Conservation (phyloP, 345 rosid species). For the Salix exigua region DNA sequence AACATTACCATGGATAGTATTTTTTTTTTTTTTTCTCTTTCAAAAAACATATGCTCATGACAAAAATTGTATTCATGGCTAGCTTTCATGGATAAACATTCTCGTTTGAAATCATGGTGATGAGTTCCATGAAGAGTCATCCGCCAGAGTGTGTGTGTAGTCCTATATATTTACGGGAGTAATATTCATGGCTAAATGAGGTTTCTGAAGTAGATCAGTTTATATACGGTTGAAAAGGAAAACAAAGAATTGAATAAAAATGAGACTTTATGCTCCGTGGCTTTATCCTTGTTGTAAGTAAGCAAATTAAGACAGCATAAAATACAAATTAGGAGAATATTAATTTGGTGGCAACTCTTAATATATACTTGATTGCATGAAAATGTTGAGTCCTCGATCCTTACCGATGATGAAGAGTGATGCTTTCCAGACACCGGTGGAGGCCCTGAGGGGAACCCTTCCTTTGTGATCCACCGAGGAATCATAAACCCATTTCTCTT, state of each 20-base stretch:
- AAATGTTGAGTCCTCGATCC: not conserved
- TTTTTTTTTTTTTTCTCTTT: not conserved
- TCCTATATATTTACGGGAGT: not conserved
- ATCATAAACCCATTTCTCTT: constrained; percentile 55
- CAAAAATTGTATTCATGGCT: not conserved
- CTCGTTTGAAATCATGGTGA: not conserved
- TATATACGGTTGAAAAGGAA: not conserved
- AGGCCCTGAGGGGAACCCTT: constrained; percentile 48
- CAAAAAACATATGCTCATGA: not conserved
- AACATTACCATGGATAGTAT: not conserved
- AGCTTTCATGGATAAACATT: not conserved
- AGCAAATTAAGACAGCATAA: not conserved
- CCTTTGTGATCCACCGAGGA: constrained; percentile 57
- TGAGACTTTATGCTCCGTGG: not conserved
- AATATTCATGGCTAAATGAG: not conserved
- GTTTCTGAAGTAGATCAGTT: not conserved
- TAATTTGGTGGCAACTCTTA: not conserved
- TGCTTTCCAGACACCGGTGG: constrained; percentile 69
- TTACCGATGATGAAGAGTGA: constrained; percentile 60
- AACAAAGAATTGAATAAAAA: not conserved
- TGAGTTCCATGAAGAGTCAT: not conserved
- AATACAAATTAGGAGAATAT: not conserved
- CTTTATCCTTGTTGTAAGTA: not conserved
- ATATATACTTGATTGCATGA: not conserved
- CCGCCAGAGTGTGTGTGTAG: not conserved